Conservation (phyloP, 768 basidiomycete genomes). For the Collybiopsis luxurians region DNA sequence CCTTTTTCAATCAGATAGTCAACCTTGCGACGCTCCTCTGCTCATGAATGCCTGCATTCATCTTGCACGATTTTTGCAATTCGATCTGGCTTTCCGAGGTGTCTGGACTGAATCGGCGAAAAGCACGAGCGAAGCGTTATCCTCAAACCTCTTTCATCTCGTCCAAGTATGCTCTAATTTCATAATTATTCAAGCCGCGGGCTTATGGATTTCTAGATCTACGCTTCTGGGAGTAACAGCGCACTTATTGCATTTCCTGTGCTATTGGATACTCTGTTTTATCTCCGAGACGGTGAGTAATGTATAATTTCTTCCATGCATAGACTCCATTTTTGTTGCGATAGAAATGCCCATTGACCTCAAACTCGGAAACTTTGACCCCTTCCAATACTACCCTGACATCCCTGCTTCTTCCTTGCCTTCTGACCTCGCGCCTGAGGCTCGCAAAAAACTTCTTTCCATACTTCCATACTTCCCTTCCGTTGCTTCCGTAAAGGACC, state of each 20-base stretch:
- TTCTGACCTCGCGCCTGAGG: slow-evolving; percentile 51
- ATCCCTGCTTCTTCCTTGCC: slow-evolving; percentile 51
- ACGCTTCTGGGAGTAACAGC: slow-evolving; percentile 49
- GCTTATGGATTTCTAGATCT: slow-evolving; percentile 36
- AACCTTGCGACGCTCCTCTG: slow-evolving; percentile 15
- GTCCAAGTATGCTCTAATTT: slow-evolving; percentile 41
- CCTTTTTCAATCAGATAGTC: slow-evolving; percentile 25
- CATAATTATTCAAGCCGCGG: slow-evolving; percentile 6
- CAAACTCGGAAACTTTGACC: slow-evolving; percentile 55
- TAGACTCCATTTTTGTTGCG: background rate
- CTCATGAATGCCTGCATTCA: slow-evolving; percentile 48
- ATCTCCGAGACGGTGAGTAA: slow-evolving; percentile 66
- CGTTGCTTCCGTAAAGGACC: slow-evolving; percentile 49
- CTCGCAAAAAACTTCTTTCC: slow-evolving; percentile 52
- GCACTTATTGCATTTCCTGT: slow-evolving; percentile 62
- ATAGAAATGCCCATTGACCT: slow-evolving; percentile 62
- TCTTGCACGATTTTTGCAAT: slow-evolving; percentile 67
- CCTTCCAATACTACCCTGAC: slow-evolving; percentile 63
- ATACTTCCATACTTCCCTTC: slow-evolving; percentile 57
- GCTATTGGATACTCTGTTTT: slow-evolving; percentile 71
- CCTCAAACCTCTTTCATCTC: slow-evolving; percentile 44
- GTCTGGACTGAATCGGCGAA: slow-evolving; percentile 53
- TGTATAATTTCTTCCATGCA: background rate
- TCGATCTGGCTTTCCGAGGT: slow-evolving; percentile 63
- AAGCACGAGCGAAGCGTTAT: slow-evolving; percentile 41